Evolutionary conservation across 805 yeast species (phyloP).

Genomic region (Blastobotrys chiropterorum): DNA sequence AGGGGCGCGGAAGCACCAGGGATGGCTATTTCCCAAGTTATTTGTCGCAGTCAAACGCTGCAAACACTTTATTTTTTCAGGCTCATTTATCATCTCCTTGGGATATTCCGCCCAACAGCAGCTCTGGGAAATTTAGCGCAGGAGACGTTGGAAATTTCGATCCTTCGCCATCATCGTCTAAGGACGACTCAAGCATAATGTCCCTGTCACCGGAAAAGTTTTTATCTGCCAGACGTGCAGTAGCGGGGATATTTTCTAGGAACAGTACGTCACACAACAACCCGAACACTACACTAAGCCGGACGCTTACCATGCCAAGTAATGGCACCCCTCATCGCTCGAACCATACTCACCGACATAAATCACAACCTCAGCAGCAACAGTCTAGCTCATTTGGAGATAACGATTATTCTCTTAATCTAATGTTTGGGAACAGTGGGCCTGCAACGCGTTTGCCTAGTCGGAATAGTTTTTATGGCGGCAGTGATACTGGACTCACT

Average conservation of each 20-base stretch:
- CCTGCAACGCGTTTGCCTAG: constrained; percentile 19
- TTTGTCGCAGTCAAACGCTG: not conserved
- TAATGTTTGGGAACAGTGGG: constrained; percentile 6
- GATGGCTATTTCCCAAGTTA: constrained; percentile 10
- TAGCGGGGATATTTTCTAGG: constrained; percentile 10
- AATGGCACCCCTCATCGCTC: too few species aligned
- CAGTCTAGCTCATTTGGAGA: not conserved
- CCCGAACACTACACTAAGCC: not conserved
- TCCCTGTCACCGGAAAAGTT: constrained; percentile 35
- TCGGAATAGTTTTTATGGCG: constrained; percentile 19
- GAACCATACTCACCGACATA: too few species aligned
- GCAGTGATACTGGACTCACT: constrained; percentile 11
- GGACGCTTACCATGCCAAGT: not conserved
- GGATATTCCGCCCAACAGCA: constrained; percentile 5
- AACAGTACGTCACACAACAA: constrained; percentile 9
- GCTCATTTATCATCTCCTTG: constrained; percentile 4
- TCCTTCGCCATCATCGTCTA: constrained; percentile 16
- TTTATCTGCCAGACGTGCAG: constrained; percentile 6
- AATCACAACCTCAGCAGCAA: not conserved
- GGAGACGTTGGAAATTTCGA: not conserved
- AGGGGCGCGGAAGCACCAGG: constrained; percentile 10
- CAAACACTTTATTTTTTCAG: not conserved
- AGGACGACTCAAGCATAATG: constrained; percentile 39
- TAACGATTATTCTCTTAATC: not conserved
- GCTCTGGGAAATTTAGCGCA: not conserved